Conservation (phyloP, 805 yeast species). For the Suhomyces sp. region DNA sequence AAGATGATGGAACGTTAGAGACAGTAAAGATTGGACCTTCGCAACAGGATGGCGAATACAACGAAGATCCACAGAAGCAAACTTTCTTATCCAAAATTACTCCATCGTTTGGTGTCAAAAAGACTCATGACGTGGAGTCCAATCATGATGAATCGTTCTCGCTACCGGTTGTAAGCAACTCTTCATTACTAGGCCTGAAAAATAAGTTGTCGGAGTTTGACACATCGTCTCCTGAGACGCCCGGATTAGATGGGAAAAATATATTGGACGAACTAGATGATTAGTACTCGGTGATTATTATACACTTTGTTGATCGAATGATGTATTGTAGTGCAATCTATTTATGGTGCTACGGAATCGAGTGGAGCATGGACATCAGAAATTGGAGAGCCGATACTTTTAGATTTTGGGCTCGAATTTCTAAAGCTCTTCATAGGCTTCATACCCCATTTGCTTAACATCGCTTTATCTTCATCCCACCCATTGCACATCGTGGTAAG, state of each 20-base stretch:
- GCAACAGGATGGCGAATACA: neutral
- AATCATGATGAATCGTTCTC: conserved; percentile 50
- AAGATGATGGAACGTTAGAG: conserved; percentile 6
- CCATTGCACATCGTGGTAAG: conserved; percentile 79
- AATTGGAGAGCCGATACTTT: neutral
- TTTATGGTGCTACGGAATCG: neutral
- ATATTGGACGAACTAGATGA: conserved; percentile 9
- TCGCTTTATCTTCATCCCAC: conserved; percentile 74
- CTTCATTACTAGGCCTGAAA: conserved; percentile 12
- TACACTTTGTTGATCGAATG: neutral
- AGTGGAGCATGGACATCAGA: neutral
- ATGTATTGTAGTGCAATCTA: neutral
- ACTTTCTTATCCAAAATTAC: neutral
- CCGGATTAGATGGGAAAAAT: conserved; percentile 1
- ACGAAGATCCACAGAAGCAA: neutral
- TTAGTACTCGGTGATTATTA: neutral
- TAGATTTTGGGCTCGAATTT: neutral
- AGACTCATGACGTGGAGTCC: neutral
- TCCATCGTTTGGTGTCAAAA: neutral
- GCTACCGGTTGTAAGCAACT: conserved; percentile 36
- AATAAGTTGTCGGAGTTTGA: neutral
- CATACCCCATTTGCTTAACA: conserved; percentile 70
- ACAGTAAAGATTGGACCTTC: conserved; percentile 1
- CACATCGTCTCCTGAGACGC: conserved; percentile 4
- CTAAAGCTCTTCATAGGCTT: conserved; percentile 43